Evolutionary conservation across 192 early-diverging fungal genomes (phyloP).

Genomic region (Mortierella claussenii): DNA sequence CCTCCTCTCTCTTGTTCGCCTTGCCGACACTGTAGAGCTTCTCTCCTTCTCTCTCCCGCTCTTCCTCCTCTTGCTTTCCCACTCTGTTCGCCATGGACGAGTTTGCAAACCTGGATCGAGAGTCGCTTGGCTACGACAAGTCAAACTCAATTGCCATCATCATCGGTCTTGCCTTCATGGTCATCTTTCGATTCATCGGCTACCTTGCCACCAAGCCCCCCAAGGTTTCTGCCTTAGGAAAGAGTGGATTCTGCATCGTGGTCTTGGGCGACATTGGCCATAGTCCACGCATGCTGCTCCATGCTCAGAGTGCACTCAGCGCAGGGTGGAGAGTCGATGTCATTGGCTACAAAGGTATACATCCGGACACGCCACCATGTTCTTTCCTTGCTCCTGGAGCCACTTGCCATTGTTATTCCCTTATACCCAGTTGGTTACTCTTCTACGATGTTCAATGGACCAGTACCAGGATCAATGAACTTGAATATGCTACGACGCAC

Average conservation of each 20-base stretch:
- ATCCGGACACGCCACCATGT: too few relatives aligned
- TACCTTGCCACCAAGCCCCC: slow-evolving; percentile 42
- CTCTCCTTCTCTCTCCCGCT: neutral
- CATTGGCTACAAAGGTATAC: slow-evolving; percentile 85
- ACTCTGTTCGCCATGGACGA: slow-evolving; percentile 12
- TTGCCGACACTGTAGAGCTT: neutral
- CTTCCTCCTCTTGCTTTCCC: neutral
- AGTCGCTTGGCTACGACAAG: slow-evolving; percentile 46
- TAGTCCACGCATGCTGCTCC: slow-evolving; percentile 93
- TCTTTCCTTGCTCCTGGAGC: too few relatives aligned
- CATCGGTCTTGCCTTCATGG: slow-evolving; percentile 48
- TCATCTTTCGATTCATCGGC: slow-evolving; percentile 50
- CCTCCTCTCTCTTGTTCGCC: neutral
- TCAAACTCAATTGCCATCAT: slow-evolving; percentile 49
- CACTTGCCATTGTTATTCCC: too few relatives aligned
- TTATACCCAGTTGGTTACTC: too few relatives aligned
- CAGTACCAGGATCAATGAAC: too few relatives aligned
- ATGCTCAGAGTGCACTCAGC: slow-evolving; percentile 80
- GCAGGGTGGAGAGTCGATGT: slow-evolving; percentile 80
- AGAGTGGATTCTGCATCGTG: slow-evolving; percentile 55
- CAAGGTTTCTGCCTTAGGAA: slow-evolving; percentile 33
- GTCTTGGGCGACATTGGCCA: slow-evolving; percentile 89
- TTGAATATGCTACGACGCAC: too few relatives aligned
- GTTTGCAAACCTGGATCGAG: slow-evolving; percentile 26
- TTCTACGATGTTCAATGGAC: too few relatives aligned